Evolutionary conservation across 164 flowering plant species (phyloP), one percentile per base, ranked within the genome.

Genomic region (Umbellularia californica): DNA sequence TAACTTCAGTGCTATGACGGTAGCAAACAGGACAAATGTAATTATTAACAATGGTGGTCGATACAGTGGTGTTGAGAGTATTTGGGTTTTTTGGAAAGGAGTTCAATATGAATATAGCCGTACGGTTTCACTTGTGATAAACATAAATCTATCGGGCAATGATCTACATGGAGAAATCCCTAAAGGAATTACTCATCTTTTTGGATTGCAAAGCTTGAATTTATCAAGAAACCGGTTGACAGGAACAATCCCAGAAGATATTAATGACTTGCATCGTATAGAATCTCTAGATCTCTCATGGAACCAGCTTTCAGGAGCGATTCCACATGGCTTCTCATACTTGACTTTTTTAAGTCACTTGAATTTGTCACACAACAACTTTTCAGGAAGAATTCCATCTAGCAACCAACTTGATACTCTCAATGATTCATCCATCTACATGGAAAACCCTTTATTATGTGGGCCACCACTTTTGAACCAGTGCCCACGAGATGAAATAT

Each of bases 301-400:
- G 7, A 71, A 71, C 47, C 10, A n/a, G 52, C 74, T 71, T 6
- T 58, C 51, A 7, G 74, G 74, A 30, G 35, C 23, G 14, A 60
- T 58, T 35, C 66, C 74, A 6, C 25, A 2, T 17, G 22, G 74
- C 65, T 17, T 71, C 4, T 20, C 73, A 13, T 17, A 14, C 12
- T 33, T 71, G 19, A 2, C 3, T 19, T 28, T 58, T 28, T 14
- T 47, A 14, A 35, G 58, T 35, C 23, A 0, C 12, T 72, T 72
- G 58, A 41, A 72, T 51, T 35, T 72, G 51, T 72, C 74, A 20
- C 35, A 72, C 65, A 72, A 72, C 28, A 72, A 72, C 20, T 35
- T 72, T 27, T 72, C 74, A 2, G 68, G 74, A 35, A 22, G 11
- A 13, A 72, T 62, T 33, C 74, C 74, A 13, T 11, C 69, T 0